Evolutionary conservation across 805 yeast genomes (phyloP), one percentile per base, ranked within the genome.

Genomic region (Candida orba): DNA sequence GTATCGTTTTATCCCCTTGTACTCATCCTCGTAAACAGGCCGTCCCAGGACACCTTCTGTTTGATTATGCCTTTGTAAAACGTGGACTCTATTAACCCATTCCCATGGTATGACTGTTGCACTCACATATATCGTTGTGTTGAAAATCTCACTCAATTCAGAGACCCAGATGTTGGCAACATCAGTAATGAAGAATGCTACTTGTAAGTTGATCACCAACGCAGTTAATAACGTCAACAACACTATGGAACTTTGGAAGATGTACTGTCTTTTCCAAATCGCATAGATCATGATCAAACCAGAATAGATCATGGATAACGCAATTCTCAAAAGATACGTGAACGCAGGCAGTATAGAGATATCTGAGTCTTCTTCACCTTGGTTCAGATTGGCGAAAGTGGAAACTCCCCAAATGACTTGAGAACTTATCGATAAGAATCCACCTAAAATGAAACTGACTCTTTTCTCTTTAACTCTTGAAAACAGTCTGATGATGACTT

Each of bases 21-120:
- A 62, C 42, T 81, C 88, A 44, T 83, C 90, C 49, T 82, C 91
- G 56, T 77, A 82, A 36, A 84, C 75, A 15, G 79, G 79, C 47
- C 95, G 66, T 1, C 95, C 95, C 34, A 87, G 59, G 6, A 85
- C 75, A 8, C 91, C 86, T 46, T 79, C 81, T 36, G 78, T 77
- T 52, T 84, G 90, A 42, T 73, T 72, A 14, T 65, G 66, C 49
- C 76, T 75, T 63, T 78, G 79, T 34, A 81, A 60, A 12, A 73
- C 67, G 40, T 74, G 73, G 43, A 81, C 70, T 49, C 84, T 69
- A 55, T 83, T 84, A 48, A 84, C 73, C 91, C 95, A 87, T 60
- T 85, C 95, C 93, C 95, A 84, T 1, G 85, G 85, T 10, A 82
- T 71, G 7, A 83, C 83, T 27, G 86, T 83, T 31, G 86, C 75